These are phyloP conservation scores for Brettanomyces naardenensis DNA, from an alignment of 805 yeast species.

Conservation along the genomic window DNA sequence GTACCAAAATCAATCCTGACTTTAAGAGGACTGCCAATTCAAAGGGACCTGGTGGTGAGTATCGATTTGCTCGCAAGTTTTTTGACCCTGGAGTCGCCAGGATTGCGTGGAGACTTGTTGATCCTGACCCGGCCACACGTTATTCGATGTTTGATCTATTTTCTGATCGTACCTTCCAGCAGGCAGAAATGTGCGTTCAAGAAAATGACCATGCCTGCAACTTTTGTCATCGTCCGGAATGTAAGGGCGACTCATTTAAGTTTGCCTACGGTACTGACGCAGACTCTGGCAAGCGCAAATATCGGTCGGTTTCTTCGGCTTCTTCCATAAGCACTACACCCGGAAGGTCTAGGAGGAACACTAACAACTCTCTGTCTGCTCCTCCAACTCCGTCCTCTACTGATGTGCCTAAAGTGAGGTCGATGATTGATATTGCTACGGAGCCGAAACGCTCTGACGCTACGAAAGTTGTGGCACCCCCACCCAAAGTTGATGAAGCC, in stretches of 20 bases:
- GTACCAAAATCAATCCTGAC: constrained; percentile 17
- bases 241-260: not conserved
- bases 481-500: not conserved
- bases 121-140: constrained; percentile 50
- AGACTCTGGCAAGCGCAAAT: not conserved
- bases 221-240: constrained; percentile 9
- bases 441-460: not conserved
- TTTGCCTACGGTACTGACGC: constrained; percentile 1
- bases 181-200: constrained; percentile 55
- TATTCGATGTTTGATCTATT: constrained; percentile 52
- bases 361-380: not conserved
- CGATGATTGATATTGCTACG: constrained; percentile 4
- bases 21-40: constrained; percentile 36
- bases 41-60: constrained; percentile 67
- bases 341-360: constrained; percentile 2
- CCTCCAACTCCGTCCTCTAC: constrained; percentile 1
- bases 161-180: constrained; percentile 58
- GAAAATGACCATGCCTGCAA: constrained; percentile 31
- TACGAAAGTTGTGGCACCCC: not conserved
- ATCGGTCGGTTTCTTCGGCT: constrained; percentile 7
- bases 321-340: constrained; percentile 2
- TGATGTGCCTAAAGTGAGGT: constrained; percentile 1
- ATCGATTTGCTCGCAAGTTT: constrained; percentile 60
- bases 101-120: constrained; percentile 73
- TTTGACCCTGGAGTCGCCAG: constrained; percentile 55